Conservation (phyloP, 345 rosid genomes). For the Draba incana region DNA sequence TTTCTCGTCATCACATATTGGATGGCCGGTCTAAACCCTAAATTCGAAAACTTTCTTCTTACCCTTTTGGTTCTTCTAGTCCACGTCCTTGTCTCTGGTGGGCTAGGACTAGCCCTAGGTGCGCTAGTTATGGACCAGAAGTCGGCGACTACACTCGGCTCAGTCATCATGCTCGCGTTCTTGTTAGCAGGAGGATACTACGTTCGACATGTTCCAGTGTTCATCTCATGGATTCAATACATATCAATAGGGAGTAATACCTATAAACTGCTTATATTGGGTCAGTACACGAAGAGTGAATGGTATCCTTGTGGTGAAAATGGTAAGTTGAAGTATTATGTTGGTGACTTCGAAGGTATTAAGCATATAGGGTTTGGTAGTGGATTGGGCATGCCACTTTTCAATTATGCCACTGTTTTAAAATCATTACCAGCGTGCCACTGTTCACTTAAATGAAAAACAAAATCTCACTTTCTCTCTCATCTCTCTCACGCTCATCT, state of each 20-base stretch:
- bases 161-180: slow-evolving; percentile 89
- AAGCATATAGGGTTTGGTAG: slow-evolving; percentile 52
- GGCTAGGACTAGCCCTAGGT: slow-evolving; percentile 84
- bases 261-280: slow-evolving; percentile 76
- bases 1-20: slow-evolving; percentile 63
- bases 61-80: slow-evolving; percentile 56
- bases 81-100: slow-evolving; percentile 88
- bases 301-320: slow-evolving; percentile 57
- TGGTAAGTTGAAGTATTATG: slow-evolving; percentile 53
- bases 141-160: slow-evolving; percentile 84
- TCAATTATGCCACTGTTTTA: no score
- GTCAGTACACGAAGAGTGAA: slow-evolving; percentile 71
- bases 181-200: slow-evolving; percentile 86
- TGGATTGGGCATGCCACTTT: slow-evolving; percentile 45
- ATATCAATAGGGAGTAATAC: slow-evolving; percentile 88
- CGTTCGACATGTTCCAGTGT: slow-evolving; percentile 74
- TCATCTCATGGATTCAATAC: slow-evolving; percentile 84
- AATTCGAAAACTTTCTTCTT: slow-evolving; percentile 43
- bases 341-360: slow-evolving; percentile 71
- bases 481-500: no score
- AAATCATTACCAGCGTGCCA: no score
- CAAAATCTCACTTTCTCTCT: no score
- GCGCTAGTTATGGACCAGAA: slow-evolving; percentile 89
- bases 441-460: no score
- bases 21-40: slow-evolving; percentile 71